These are phyloP conservation scores for Metschnikowia baotianmanensis DNA, from an alignment of 805 yeast genomes.

Conservation along the genomic window DNA sequence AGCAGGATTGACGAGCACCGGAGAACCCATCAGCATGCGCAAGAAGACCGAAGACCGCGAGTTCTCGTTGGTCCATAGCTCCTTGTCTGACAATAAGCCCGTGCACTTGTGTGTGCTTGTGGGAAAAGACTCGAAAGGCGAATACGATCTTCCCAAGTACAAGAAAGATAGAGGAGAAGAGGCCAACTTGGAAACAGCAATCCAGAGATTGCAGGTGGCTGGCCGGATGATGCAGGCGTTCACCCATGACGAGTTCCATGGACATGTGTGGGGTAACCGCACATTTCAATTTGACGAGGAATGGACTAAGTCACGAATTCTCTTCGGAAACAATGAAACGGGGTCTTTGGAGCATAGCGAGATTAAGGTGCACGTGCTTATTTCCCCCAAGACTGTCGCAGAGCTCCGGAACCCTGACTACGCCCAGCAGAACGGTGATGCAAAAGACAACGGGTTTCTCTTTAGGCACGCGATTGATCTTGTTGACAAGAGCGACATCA, in stretches of 20 bases:
- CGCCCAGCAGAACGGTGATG: constrained; percentile 84
- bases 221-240: constrained; percentile 88
- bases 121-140: constrained; percentile 70
- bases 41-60: constrained; percentile 23
- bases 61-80: constrained; percentile 35
- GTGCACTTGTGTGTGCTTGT: constrained; percentile 76
- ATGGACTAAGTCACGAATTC: constrained; percentile 25
- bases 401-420: constrained; percentile 73
- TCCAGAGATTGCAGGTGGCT: constrained; percentile 72
- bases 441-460: constrained; percentile 69
- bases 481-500: constrained; percentile 37
- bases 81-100: constrained; percentile 64
- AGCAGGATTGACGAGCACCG: constrained; percentile 30
- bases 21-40: constrained; percentile 22
- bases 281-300: constrained; percentile 72
- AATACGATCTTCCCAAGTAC: constrained; percentile 66
- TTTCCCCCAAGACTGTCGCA: constrained; percentile 61
- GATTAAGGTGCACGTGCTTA: constrained; percentile 76
- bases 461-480: constrained; percentile 79
- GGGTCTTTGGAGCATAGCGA: constrained; percentile 55
- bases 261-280: constrained; percentile 74
- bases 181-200: constrained; percentile 64
- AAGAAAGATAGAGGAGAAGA: constrained; percentile 51
- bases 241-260: constrained; percentile 85
- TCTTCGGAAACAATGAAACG: constrained; percentile 41